Evolutionary conservation across 176 grass and related monocot genomes (phyloP).

Genomic region (Saccharum spontaneum): DNA sequence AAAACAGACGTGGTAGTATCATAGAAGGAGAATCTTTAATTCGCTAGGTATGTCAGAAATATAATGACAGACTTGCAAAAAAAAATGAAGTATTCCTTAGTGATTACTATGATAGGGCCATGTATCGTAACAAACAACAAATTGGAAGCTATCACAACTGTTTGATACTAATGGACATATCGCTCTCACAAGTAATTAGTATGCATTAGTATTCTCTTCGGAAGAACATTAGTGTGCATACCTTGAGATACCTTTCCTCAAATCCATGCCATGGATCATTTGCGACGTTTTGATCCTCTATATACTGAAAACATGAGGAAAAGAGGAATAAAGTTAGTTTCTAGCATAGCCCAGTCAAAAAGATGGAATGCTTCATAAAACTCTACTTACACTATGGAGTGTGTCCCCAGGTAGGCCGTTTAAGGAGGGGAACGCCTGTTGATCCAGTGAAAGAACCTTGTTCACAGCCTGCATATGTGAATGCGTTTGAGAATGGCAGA

Average conservation of each 20-base stretch:
- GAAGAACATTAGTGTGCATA: conserved; percentile 37
- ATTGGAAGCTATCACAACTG: not conserved
- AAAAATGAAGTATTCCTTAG: not conserved
- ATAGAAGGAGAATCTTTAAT: not conserved
- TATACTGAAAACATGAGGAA: conserved; percentile 51
- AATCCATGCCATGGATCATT: conserved; percentile 94
- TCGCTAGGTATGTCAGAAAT: not conserved
- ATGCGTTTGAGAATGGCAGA: conserved; percentile 25
- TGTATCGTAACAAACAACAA: not conserved
- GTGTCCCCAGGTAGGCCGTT: conserved; percentile 73
- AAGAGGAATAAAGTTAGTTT: conserved; percentile 9
- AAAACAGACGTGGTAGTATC: conserved; percentile 19
- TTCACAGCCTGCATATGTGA: conserved; percentile 60
- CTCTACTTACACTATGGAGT: conserved; percentile 73
- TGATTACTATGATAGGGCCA: not conserved
- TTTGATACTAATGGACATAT: not conserved
- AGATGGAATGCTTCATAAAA: not conserved
- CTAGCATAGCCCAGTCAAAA: not conserved
- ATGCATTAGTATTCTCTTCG: not conserved
- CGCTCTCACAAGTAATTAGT: not conserved
- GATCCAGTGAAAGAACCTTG: conserved; percentile 88
- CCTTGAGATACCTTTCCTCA: conserved; percentile 77
- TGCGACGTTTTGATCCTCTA: conserved; percentile 76
- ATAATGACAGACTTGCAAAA: not conserved
- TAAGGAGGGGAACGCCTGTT: conserved; percentile 77